These are phyloP conservation scores for Sungouiozyma intestinalis DNA, from an alignment of 805 yeast genomes.

Conservation along the genomic window DNA sequence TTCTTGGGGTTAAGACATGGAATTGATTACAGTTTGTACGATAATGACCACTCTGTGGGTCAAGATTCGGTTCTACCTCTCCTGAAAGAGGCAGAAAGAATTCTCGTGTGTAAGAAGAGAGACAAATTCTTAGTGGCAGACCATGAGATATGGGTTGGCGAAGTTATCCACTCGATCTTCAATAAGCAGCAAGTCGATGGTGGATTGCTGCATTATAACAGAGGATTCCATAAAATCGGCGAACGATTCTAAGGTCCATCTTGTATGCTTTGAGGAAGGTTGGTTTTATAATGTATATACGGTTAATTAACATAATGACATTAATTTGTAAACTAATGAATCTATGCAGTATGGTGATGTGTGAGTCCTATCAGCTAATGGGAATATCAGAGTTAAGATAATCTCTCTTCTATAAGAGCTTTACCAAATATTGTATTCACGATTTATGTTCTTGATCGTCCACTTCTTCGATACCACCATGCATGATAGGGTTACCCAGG, in stretches of 20 bases:
- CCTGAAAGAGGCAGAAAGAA: constrained; percentile 44
- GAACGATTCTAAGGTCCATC: constrained; percentile 19
- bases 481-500: constrained; percentile 20
- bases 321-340: neutral
- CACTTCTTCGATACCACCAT: constrained; percentile 23
- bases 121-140: constrained; percentile 54
- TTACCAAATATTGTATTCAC: neutral
- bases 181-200: constrained; percentile 33
- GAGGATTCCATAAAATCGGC: constrained; percentile 47
- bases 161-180: constrained; percentile 47
- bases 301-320: neutral
- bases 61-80: constrained; percentile 39
- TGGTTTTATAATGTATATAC: neutral
- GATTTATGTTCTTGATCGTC: constrained; percentile 10
- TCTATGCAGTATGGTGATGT: no score
- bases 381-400: no score
- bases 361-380: no score
- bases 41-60: constrained; percentile 20
- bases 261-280: neutral
- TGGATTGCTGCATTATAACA: constrained; percentile 55
- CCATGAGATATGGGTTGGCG: constrained; percentile 87
- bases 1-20: constrained; percentile 34
- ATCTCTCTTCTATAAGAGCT: neutral
- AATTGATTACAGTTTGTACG: constrained; percentile 20
- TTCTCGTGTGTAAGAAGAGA: constrained; percentile 49